Base-by-base conservation (phyloP, 2,329 filamentous ascomycete genomes). In the Xylariaceae sp. region DNA sequence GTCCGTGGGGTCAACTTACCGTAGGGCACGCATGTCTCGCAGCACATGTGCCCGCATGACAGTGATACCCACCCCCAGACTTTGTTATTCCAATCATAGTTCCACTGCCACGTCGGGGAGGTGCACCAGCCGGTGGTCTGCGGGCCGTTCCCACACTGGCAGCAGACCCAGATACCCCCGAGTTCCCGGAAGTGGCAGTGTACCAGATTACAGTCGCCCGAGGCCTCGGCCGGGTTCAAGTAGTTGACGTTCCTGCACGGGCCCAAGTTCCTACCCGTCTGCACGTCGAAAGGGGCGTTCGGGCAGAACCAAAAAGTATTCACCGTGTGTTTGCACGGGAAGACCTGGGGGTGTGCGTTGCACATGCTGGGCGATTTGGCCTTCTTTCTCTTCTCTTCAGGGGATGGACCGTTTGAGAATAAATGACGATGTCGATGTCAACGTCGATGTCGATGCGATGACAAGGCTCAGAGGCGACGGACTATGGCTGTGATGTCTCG, bases 281-380 rank as follows among this genome's bases (percentile, higher is more conserved):
- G 55, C 21, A 71, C 55, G 53, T 76, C 70, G 41, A 75, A 68
- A 43, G 62, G 51, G 35, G 64, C 67, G 35, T 63, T 60, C 14
- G 71, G 68, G 50, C 73, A 76, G 56, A 75, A 74, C 51, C 72
- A 64, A 70, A 71, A 76, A 44, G 67, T 68, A 47, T 75, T 64
- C 32, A 72, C 75, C n/a, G 68, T 70, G 54, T 76, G 73, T 16
- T 65, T 63, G 53, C 73, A 76, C 11, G 68, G 61, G 48, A 76
- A 73, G 46, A 62, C 61, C 35, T 70, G 67, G 39, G 73, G 73
- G 46, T 74, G 71, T 36, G 70, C 72, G 62, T 72, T 66, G 49
- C 73, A 76, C 73, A 76, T 76, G 16, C 53, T 60, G 54, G 41
- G 36, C 11, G 8, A 15, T 11, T 13, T 33, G 21, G 31, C 33